Conservation (phyloP, 1,284 basidiomycete genomes). For the Dichomitus squalens region DNA sequence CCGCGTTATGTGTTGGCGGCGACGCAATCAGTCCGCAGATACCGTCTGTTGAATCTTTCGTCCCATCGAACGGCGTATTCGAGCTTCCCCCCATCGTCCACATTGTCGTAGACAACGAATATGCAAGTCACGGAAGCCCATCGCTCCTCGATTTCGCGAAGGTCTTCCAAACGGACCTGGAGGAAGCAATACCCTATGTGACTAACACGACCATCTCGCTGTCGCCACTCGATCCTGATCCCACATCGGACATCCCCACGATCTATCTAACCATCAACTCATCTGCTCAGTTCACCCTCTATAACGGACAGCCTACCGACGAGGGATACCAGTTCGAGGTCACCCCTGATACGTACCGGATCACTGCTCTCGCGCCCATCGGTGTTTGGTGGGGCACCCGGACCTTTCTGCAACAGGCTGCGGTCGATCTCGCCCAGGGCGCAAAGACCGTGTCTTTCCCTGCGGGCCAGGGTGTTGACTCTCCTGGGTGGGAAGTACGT, state of each 20-base stretch:
- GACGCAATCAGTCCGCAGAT: slow-evolving; percentile 25
- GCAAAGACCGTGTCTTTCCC: slow-evolving; percentile 30
- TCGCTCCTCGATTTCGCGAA: slow-evolving; percentile 34
- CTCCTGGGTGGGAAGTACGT: slow-evolving; percentile 40
- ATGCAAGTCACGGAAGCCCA: slow-evolving; percentile 24
- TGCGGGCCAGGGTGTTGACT: slow-evolving; percentile 33
- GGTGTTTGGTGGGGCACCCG: slow-evolving; percentile 42
- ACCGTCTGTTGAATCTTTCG: slow-evolving; percentile 28
- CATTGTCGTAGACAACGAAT: slow-evolving; percentile 27
- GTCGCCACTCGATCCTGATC: slow-evolving; percentile 13
- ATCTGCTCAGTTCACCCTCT: slow-evolving; percentile 27
- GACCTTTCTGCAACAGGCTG: slow-evolving; percentile 37
- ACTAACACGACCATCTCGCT: slow-evolving; percentile 16
- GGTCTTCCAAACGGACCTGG: slow-evolving; percentile 37
- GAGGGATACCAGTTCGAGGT: slow-evolving; percentile 40
- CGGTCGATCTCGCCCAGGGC: slow-evolving; percentile 24
- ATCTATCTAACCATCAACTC: slow-evolving; percentile 34
- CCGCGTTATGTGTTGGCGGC: slow-evolving; percentile 1
- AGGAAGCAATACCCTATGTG: slow-evolving; percentile 22
- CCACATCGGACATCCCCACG: slow-evolving; percentile 8
- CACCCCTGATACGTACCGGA: slow-evolving; percentile 24
- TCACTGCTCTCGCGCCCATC: slow-evolving; percentile 36
- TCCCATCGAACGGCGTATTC: slow-evolving; percentile 17
- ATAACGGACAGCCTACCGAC: slow-evolving; percentile 35
- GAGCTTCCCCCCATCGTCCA: slow-evolving; percentile 20